Base-by-base conservation (phyloP, 192 early-diverging fungal species). In the Jimgerdemannia lactiflua region DNA sequence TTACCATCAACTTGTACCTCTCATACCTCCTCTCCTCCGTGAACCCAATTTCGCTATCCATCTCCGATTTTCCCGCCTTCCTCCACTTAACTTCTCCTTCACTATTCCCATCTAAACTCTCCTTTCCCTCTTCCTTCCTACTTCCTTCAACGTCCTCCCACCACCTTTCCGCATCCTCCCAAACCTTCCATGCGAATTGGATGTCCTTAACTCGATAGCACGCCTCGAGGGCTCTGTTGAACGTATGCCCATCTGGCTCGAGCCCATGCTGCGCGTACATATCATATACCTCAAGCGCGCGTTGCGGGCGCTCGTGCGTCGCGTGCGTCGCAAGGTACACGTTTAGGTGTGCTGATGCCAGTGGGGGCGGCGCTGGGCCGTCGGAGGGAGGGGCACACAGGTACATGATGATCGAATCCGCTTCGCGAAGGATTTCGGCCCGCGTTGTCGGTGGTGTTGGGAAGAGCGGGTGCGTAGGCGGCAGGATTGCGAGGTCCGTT, bases 101-200 rank as follows among this genome's bases (percentile, higher is more conserved):
- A 29, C 29, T 29, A 29, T 0, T 29, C 29, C 29, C 29, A 29
- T 29, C 29, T 1, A 29, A 29, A 29, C 29, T 1, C 29, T 29
- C 29, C 29, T 29, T 29, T 29, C 29, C 29, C 29, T 29, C 49
- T 17, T 63, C 67, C 41, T 29, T 41, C 2, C 43, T 72, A 71
- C 69, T 79, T 70, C 42, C 68, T 67, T 29, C 73, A 80, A 73
- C 77, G 6, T 76, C 74, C 66, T 81, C 78, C 8, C 84, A 81
- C 90, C 91, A 93, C 4, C 82, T 76, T 69, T 91, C 82, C 81
- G 86, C 91, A 68, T 92, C 89, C 67, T 87, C 78, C 88, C 92
- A 94, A 10, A 92, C 84, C 10, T 85, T 86, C 79, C 88, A 90
- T 10, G 90, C 88, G n/a, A 87, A 82, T 11, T 88, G 83, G 9